Evolutionary conservation across 805 yeast species (phyloP).

Genomic region (Barnettozyma vustinii): DNA sequence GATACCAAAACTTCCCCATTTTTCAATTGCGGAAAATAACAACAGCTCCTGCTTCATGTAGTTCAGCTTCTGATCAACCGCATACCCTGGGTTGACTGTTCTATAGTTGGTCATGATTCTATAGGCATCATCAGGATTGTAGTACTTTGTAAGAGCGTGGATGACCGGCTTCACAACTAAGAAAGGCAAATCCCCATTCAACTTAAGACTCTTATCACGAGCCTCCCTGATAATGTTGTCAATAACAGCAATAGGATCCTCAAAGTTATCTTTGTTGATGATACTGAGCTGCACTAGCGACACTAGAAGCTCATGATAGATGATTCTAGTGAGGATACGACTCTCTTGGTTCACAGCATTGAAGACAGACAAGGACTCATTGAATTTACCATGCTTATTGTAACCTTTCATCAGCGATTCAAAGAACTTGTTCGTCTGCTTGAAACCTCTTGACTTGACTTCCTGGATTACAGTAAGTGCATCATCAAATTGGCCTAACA

Average conservation of each 20-base stretch:
- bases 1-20: slow-evolving; percentile 29
- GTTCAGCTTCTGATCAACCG: slow-evolving; percentile 20
- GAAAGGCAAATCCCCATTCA: slow-evolving; percentile 27
- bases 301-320: slow-evolving; percentile 27
- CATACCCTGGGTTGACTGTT: slow-evolving; percentile 23
- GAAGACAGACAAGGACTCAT: slow-evolving; percentile 26
- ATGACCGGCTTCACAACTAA: slow-evolving; percentile 32
- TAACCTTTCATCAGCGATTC: slow-evolving; percentile 28
- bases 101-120: slow-evolving; percentile 29
- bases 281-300: slow-evolving; percentile 27
- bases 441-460: slow-evolving; percentile 21
- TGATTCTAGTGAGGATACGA: slow-evolving; percentile 22
- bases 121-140: slow-evolving; percentile 29
- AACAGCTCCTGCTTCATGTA: slow-evolving; percentile 28
- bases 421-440: slow-evolving; percentile 24
- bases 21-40: slow-evolving; percentile 25
- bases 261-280: slow-evolving; percentile 24
- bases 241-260: slow-evolving; percentile 26
- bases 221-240: slow-evolving; percentile 27
- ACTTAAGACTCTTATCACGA: slow-evolving; percentile 18
- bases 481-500: slow-evolving; percentile 21
- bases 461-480: slow-evolving; percentile 27
- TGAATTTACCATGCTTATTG: slow-evolving; percentile 22
- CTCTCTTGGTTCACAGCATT: slow-evolving; percentile 23
- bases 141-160: slow-evolving; percentile 25